Percentiles rank a stretch among this genome's conserved stretches.
Evolutionary conservation across 495 filamentous ascomycete genomes (phyloP).

Genomic region (Penicillium canariense): DNA sequence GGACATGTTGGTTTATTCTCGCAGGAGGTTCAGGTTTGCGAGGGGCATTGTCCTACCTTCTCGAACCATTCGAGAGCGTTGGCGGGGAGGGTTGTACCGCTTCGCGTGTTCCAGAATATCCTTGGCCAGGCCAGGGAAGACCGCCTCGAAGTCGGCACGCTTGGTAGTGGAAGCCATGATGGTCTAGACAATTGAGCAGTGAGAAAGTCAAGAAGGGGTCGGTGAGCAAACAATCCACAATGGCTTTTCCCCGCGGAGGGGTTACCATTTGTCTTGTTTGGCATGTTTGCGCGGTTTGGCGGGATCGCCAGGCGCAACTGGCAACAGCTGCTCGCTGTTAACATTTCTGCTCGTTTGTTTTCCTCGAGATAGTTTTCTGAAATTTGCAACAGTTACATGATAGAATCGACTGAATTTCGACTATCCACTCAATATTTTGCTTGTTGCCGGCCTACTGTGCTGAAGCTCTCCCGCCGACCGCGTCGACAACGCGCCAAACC

Average conservation of each 20-base stretch:
- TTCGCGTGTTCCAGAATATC: slow-evolving; percentile 72
- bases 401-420: not conserved
- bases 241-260: slow-evolving; percentile 19
- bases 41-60: slow-evolving; percentile 53
- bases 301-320: slow-evolving; percentile 9
- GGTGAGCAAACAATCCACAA: slow-evolving; percentile 2
- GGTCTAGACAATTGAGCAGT: slow-evolving; percentile 10
- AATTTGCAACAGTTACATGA: not conserved
- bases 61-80: slow-evolving; percentile 85
- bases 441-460: not conserved
- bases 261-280: slow-evolving; percentile 13
- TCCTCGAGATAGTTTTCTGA: not conserved
- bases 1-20: too few species aligned
- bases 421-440: not conserved
- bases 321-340: slow-evolving; percentile 4
- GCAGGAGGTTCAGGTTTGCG: not conserved
- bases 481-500: slow-evolving; percentile 14
- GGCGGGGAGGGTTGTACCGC: slow-evolving; percentile 75
- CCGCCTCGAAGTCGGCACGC: slow-evolving; percentile 78
- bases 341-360: not conserved
- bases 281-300: slow-evolving; percentile 30
- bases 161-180: slow-evolving; percentile 66
- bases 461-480: not conserved
- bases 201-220: not conserved
- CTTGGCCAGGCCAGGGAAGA: slow-evolving; percentile 78